These are phyloP conservation scores for Sphagnum tenellum DNA, from an alignment of 225 moss, liverwort and hornwort species.

Conservation along the genomic window DNA sequence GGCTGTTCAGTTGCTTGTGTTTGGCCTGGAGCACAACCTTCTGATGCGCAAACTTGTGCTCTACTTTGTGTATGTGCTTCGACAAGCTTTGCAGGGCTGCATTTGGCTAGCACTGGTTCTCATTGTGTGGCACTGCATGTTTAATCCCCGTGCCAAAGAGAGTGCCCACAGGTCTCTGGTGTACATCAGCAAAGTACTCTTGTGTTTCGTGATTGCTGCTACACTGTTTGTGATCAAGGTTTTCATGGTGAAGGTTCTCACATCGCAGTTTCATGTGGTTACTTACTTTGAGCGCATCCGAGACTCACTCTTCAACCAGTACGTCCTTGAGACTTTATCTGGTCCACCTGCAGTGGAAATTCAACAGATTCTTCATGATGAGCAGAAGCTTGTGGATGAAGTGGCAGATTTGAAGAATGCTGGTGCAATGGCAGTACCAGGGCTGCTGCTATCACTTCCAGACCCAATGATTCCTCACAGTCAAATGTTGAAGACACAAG, in stretches of 20 bases:
- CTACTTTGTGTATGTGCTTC: constrained; percentile 61
- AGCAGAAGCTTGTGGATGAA: constrained; percentile 66
- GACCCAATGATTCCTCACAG: constrained; percentile 24
- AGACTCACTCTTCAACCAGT: constrained; percentile 52
- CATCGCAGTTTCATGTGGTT: constrained; percentile 51
- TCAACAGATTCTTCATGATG: constrained; percentile 27
- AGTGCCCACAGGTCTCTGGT: constrained; percentile 7
- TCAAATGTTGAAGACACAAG: constrained; percentile 6
- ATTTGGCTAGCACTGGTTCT: constrained; percentile 60
- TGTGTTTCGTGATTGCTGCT: constrained; percentile 42
- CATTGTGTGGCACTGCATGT: constrained; percentile 47
- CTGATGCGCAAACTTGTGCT: constrained; percentile 36
- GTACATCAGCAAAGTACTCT: constrained; percentile 40
- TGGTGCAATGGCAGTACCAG: constrained; percentile 58
- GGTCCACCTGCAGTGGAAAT: constrained; percentile 53
- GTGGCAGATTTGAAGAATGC: constrained; percentile 55
- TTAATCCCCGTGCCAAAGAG: constrained; percentile 27
- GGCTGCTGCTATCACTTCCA: constrained; percentile 10
- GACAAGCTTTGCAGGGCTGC: constrained; percentile 35
- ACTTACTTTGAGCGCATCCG: constrained; percentile 57
- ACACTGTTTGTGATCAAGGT: constrained; percentile 33
- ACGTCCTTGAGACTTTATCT: constrained; percentile 44
- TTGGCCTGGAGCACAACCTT: constrained; percentile 42
- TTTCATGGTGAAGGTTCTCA: constrained; percentile 46
- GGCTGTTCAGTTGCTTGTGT: constrained; percentile 36